Conservation (phyloP, 495 filamentous ascomycete species). For the Letharia lupina region DNA sequence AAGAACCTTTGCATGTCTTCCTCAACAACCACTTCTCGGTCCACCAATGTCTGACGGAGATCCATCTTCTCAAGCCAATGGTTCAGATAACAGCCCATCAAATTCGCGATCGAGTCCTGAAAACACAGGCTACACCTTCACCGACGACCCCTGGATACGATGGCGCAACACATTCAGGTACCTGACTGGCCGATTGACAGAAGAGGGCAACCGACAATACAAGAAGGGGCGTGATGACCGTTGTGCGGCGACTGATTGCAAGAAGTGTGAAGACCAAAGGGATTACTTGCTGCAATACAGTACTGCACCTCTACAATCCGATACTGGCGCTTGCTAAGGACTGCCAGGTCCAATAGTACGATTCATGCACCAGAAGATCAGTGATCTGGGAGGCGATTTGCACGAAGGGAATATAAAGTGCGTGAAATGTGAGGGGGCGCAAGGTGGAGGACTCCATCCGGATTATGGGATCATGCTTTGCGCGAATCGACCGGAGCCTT, state of each 20-base stretch:
- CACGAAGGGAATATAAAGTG: slow-evolving; percentile 70
- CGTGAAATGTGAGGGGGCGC: slow-evolving; percentile 57
- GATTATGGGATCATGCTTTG: slow-evolving; percentile 82
- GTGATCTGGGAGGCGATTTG: slow-evolving; percentile 65
- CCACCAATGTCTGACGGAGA: slow-evolving; percentile 3
- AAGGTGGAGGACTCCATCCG: slow-evolving; percentile 73
- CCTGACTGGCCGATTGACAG: slow-evolving; percentile 59
- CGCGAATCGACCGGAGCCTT: slow-evolving; percentile 70
- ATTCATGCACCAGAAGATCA: slow-evolving; percentile 72
- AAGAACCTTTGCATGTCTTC: no score
- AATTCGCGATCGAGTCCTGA: no score
- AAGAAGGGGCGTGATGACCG: slow-evolving; percentile 56
- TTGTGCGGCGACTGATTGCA: slow-evolving; percentile 63
- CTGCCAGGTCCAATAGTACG: slow-evolving; percentile 63
- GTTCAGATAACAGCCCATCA: no score
- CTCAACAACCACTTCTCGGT: background rate
- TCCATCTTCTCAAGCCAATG: no score
- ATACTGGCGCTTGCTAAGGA: background rate
- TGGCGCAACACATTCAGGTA: slow-evolving; percentile 77
- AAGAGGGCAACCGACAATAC: slow-evolving; percentile 60
- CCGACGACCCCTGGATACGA: slow-evolving; percentile 57
- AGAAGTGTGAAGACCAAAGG: slow-evolving; percentile 64
- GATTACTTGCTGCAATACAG: slow-evolving; percentile 74
- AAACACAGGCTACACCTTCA: slow-evolving; percentile 37
- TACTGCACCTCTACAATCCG: slow-evolving; percentile 24